Evolutionary conservation across 441 rosid genomes (phyloP).

Genomic region (Sinapis alba): DNA sequence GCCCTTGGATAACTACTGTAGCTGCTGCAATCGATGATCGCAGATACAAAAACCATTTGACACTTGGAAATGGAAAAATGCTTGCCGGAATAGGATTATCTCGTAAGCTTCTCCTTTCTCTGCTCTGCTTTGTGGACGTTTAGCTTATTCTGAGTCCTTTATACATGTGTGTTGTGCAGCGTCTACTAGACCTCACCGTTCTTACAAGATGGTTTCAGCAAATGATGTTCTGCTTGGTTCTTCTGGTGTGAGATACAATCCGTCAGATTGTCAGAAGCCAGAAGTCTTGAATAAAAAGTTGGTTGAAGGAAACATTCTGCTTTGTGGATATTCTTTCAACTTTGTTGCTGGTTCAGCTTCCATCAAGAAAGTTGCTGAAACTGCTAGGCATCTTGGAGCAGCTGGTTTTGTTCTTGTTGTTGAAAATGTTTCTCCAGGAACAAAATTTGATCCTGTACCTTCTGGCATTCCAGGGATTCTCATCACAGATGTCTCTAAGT

Average conservation of each 20-base stretch:
- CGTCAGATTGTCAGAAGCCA: conserved; percentile 96
- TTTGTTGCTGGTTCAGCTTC: conserved; percentile 94
- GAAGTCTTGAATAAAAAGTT: conserved; percentile 81
- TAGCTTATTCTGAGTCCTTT: no score
- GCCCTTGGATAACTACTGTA: conserved; percentile 99
- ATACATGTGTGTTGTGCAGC: conserved; percentile 57
- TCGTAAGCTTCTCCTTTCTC: conserved; percentile 48
- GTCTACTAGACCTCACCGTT: conserved; percentile 73
- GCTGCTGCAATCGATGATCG: conserved; percentile 99
- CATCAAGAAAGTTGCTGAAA: conserved; percentile 87
- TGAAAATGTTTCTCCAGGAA: conserved; percentile 91
- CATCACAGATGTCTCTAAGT: conserved; percentile 76
- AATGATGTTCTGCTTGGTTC: conserved; percentile 89
- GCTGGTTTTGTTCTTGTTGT: conserved; percentile 97
- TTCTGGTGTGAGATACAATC: conserved; percentile 72
- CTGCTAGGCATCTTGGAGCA: conserved; percentile 93
- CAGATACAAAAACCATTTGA: conserved; percentile 90
- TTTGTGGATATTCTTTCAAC: conserved; percentile 98
- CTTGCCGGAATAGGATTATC: conserved; percentile 86
- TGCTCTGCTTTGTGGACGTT: background rate
- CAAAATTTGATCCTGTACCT: conserved; percentile 97
- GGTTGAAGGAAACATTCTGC: conserved; percentile 86
- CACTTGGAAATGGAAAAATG: conserved; percentile 84
- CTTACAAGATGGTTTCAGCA: conserved; percentile 87
- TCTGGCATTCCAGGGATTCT: conserved; percentile 85